Conservation (phyloP, 768 basidiomycete species). For the Coprinopsis sp. region DNA sequence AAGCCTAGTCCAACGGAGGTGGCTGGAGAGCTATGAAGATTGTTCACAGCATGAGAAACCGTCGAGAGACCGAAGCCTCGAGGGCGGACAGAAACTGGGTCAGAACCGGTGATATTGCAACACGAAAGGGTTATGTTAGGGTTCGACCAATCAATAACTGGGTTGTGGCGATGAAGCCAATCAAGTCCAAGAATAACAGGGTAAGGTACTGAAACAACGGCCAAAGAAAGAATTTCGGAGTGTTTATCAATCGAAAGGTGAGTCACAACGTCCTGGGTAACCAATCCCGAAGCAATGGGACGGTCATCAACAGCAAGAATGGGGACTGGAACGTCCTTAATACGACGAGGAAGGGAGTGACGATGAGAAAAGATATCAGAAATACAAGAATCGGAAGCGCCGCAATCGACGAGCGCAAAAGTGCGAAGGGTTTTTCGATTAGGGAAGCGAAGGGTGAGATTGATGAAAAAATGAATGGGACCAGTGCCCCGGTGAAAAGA, state of each 20-base stretch:
- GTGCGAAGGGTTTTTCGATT: constrained; percentile 26
- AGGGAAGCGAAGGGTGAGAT: constrained; percentile 26
- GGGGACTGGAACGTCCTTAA: constrained; percentile 28
- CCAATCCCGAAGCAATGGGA: constrained; percentile 35
- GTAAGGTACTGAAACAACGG: constrained; percentile 28
- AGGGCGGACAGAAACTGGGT: constrained; percentile 14
- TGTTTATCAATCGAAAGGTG: constrained; percentile 24
- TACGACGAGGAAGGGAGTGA: constrained; percentile 27
- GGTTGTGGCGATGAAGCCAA: constrained; percentile 34
- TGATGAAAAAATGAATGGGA: constrained; percentile 25
- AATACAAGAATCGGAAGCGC: constrained; percentile 32
- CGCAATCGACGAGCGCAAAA: constrained; percentile 33
- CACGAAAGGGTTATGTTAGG: constrained; percentile 19
- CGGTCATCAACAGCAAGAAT: constrained; percentile 33
- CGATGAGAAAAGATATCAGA: constrained; percentile 28
- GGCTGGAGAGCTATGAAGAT: constrained; percentile 11
- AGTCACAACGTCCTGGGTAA: constrained; percentile 33
- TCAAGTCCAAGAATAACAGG: constrained; percentile 34
- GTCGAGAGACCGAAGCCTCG: constrained; percentile 24
- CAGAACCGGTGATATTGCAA: constrained; percentile 20
- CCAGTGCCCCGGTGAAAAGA: constrained; percentile 9
- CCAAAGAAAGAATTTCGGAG: constrained; percentile 24
- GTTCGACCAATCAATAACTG: constrained; percentile 29
- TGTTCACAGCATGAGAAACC: constrained; percentile 6
- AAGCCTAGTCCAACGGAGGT: constrained; percentile 25